Conservation (phyloP, 2,329 filamentous ascomycete species). For the Emmonsiellopsis sp. region DNA sequence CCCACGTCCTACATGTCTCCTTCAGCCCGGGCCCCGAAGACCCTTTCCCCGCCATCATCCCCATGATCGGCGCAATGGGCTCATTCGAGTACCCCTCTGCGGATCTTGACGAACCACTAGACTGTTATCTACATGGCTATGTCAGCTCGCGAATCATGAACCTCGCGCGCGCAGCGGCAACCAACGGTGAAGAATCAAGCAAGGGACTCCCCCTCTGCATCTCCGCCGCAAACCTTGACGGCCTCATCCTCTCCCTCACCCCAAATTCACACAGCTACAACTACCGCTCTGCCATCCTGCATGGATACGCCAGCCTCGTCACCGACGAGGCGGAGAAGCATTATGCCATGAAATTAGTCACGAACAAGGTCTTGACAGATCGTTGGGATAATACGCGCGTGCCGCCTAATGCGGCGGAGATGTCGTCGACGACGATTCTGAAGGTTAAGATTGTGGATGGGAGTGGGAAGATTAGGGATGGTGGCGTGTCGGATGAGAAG, state of each 20-base stretch:
- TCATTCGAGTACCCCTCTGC: slow-evolving; percentile 57
- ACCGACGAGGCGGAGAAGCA: slow-evolving; percentile 60
- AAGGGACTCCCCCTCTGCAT: slow-evolving; percentile 62
- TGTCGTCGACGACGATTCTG: slow-evolving; percentile 65
- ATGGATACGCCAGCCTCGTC: slow-evolving; percentile 63
- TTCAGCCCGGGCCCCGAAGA: slow-evolving; percentile 55
- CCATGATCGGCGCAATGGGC: slow-evolving; percentile 79
- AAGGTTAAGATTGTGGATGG: slow-evolving; percentile 60
- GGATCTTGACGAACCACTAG: slow-evolving; percentile 53
- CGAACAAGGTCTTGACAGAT: slow-evolving; percentile 59
- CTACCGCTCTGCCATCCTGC: slow-evolving; percentile 71
- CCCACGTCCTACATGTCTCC: slow-evolving; percentile 69
- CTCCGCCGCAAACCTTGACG: slow-evolving; percentile 66
- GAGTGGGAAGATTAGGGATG: slow-evolving; percentile 65
- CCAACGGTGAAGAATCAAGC: slow-evolving; percentile 15
- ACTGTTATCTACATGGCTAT: slow-evolving; percentile 78
- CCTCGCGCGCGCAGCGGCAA: slow-evolving; percentile 38
- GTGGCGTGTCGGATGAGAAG: slow-evolving; percentile 53
- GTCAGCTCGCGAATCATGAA: slow-evolving; percentile 71
- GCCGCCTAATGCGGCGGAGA: slow-evolving; percentile 64
- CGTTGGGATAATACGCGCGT: slow-evolving; percentile 62
- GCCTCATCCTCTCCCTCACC: slow-evolving; percentile 68
- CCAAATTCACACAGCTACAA: slow-evolving; percentile 78
- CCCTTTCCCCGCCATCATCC: slow-evolving; percentile 67
- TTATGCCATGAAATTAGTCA: slow-evolving; percentile 71